Evolutionary conservation across 208 protist genomes (phyloP), one percentile per base, ranked within the genome.

Genomic region (Angomonas ambiguus): DNA sequence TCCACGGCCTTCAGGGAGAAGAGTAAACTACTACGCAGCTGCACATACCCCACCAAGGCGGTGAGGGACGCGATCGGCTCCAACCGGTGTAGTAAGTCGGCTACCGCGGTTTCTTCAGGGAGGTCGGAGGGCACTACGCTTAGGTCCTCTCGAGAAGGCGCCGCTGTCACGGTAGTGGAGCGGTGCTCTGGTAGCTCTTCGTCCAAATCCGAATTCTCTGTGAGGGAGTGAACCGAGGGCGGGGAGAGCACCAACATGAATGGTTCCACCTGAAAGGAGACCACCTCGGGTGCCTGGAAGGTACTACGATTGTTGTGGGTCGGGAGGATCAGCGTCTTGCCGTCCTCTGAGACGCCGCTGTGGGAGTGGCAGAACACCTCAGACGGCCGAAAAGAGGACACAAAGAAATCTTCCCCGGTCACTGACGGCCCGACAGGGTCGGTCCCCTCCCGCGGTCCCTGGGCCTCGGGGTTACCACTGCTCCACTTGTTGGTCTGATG

Each of bases 1-100:
- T 82, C 76, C 41, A 82, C 83, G 5, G 83, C 85, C 58, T 82
- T 75, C 49, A 94, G 86, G 1, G 84, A 80, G 59, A 94, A 94
- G 41, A 94, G 72, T 2, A 88, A 67, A 25, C 78, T 78, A 66
- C 84, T 86, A 31, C 81, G 77, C 62, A 94, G 77, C 72, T 90
- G 85, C 35, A 94, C 72, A 62, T 87, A 80, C 20, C 76, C 86
- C 2, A 89, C 76, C 13, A 69, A 72, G 25, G 71, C 65, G 1
- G 53, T 1, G 13, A 35, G 27, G 20, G 33, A 13, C 30, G 18
- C 67, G 18, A 25, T 13, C 18, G 45, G 1, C 30, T 18, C 38
- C 27, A 63, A 41, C 0, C 51, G 28, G 24, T 53, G 33, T 11
- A 66, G 10, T 34, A 22, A 42, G 55, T 34, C 69, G 16, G 42